A percentile compares a stretch with the other conserved stretches of the same genome.
Conservation (phyloP, 768 basidiomycete species). For the Tulasnella sp. region DNA sequence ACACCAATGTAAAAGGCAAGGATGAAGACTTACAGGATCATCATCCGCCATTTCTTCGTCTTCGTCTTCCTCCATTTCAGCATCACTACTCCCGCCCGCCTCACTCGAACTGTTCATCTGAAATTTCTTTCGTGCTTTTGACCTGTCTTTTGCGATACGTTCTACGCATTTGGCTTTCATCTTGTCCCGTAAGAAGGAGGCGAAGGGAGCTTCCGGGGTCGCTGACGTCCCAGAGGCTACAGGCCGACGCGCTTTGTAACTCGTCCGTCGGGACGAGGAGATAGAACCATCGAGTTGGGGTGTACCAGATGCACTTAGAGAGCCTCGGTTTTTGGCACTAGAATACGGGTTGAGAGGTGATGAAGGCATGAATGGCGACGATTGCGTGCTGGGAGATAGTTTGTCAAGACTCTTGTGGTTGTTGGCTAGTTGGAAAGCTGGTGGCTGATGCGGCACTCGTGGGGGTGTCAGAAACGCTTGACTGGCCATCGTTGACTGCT, state of each 20-base stretch:
- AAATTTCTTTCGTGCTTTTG: neutral
- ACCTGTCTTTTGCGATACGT: constrained; percentile 9
- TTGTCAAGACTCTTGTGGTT: neutral
- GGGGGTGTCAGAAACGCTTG: neutral
- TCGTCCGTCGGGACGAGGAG: neutral
- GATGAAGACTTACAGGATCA: constrained; percentile 1
- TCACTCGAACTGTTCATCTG: neutral
- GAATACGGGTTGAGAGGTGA: constrained; percentile 11
- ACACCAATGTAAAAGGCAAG: neutral
- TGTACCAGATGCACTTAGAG: neutral
- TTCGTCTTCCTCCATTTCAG: constrained; percentile 12
- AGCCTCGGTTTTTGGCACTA: neutral
- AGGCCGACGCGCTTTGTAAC: constrained; percentile 10
- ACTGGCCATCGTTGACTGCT: neutral
- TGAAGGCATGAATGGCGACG: constrained; percentile 10
- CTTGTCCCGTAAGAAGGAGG: constrained; percentile 15
- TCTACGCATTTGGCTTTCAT: constrained; percentile 12
- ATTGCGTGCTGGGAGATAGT: neutral
- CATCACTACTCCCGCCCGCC: constrained; percentile 6
- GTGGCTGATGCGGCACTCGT: neutral
- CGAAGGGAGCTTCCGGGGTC: constrained; percentile 1
- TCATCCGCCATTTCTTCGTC: constrained; percentile 8
- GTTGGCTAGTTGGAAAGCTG: too few relatives aligned
- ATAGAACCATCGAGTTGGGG: neutral
- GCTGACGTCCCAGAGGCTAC: neutral